Evolutionary conservation across 305 asterid species (phyloP).

Genomic region (Caryopteris hybrid): DNA sequence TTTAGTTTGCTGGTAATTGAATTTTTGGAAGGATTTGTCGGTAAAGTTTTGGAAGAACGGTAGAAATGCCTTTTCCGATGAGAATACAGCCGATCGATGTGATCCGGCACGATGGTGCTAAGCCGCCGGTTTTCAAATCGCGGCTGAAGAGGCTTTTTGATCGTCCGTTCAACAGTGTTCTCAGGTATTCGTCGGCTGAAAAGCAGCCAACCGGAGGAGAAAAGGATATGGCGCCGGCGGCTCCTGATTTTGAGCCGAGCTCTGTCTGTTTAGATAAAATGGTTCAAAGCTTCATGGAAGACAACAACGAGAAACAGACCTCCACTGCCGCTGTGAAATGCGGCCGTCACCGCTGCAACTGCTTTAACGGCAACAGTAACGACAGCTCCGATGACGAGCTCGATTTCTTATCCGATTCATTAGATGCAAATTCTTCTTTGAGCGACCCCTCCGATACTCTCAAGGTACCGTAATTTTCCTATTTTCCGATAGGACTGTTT

Average conservation of each 20-base stretch:
- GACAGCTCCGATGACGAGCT: conserved; percentile 92
- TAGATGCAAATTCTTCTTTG: conserved; percentile 46
- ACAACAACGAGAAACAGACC: conserved; percentile 50
- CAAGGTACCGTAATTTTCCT: conserved; percentile 46
- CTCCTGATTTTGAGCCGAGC: conserved; percentile 84
- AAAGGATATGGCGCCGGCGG: conserved; percentile 25
- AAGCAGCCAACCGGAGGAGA: conserved; percentile 45
- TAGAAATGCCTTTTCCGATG: conserved; percentile 68
- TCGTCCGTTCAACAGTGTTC: conserved; percentile 74
- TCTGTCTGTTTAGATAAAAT: conserved; percentile 77
- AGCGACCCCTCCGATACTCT: conserved; percentile 57
- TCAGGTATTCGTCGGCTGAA: conserved; percentile 53
- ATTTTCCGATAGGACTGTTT: background rate
- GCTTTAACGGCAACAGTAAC: conserved; percentile 84
- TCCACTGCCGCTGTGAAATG: conserved; percentile 42
- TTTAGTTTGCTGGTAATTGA: conserved; percentile 15
- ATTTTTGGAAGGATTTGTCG: conserved; percentile 18
- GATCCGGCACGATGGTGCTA: conserved; percentile 39
- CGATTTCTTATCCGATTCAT: conserved; percentile 57
- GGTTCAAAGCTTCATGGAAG: conserved; percentile 94
- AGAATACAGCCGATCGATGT: conserved; percentile 84
- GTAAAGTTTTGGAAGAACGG: conserved; percentile 15
- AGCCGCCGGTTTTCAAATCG: conserved; percentile 69
- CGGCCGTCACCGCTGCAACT: conserved; percentile 83
- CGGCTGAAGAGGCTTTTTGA: conserved; percentile 87